A percentile compares a stretch with the other conserved stretches of the same genome.
These are phyloP conservation scores for Metschnikowia proteae DNA, from an alignment of 805 yeast genomes.

Conservation along the genomic window DNA sequence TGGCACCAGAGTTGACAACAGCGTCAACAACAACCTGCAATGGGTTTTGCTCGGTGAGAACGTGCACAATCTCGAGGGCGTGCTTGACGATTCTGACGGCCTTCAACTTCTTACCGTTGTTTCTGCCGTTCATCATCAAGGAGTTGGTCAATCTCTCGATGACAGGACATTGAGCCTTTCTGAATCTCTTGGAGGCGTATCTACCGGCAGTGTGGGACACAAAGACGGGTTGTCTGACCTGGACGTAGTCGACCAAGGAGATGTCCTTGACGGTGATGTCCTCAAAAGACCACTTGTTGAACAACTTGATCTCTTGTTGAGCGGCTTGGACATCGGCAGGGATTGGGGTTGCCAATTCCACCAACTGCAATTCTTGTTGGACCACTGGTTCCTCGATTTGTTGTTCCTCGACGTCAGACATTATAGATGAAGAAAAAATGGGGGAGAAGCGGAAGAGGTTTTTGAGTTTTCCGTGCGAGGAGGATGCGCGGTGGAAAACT, in stretches of 20 bases:
- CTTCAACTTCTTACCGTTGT: constrained; percentile 99
- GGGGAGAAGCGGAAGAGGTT: not conserved
- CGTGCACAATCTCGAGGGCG: constrained; percentile 96
- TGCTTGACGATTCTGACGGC: constrained; percentile 99
- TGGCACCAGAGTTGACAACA: constrained; percentile 99
- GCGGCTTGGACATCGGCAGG: constrained; percentile 97
- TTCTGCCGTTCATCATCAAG: constrained; percentile 99
- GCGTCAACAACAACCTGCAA: constrained; percentile 99
- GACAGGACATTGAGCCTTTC: constrained; percentile 99
- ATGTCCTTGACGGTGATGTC: constrained; percentile 97
- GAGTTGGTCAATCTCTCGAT: constrained; percentile 99
- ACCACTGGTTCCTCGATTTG: constrained; percentile 62
- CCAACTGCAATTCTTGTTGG: constrained; percentile 79
- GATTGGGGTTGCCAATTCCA: constrained; percentile 89
- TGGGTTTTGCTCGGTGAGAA: constrained; percentile 99
- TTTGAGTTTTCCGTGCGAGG: constrained; percentile 3
- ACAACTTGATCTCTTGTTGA: constrained; percentile 92
- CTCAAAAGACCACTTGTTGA: constrained; percentile 99
- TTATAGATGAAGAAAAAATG: constrained; percentile 34
- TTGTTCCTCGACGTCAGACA: constrained; percentile 85
- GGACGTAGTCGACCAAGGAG: constrained; percentile 97
- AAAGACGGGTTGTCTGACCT: constrained; percentile 95
- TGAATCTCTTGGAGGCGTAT: constrained; percentile 99
- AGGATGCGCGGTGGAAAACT: constrained; percentile 13
- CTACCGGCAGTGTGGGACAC: constrained; percentile 99